phyloP scores from a whole-genome alignment of 768 basidiomycete genomes.

The Naganishia friedmannii region DNA sequence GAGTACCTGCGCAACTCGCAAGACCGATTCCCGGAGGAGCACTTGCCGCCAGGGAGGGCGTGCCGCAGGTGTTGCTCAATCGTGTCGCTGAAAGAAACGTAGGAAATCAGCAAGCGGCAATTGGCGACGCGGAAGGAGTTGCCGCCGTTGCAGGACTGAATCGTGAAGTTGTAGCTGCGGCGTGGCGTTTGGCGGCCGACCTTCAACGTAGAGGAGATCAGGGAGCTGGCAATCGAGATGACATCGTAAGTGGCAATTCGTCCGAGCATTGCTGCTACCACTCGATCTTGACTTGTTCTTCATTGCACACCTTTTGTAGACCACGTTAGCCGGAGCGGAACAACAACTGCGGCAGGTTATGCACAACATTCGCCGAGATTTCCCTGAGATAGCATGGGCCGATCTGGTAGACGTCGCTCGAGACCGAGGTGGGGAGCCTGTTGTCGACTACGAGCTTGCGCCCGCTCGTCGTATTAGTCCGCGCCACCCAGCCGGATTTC shows the following conservation, averaged over 20 bases:
- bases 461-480: constrained; percentile 1
- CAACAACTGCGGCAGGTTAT: neutral
- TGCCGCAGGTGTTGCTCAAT: neutral
- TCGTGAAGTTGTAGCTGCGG: neutral
- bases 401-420: neutral
- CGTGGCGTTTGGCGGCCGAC: neutral
- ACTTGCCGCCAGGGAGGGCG: neutral
- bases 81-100: neutral
- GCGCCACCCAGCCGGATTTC: neutral
- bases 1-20: neutral
- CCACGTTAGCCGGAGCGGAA: neutral
- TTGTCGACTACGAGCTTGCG: constrained; percentile 1
- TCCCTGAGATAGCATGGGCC: neutral
- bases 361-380: neutral
- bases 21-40: neutral
- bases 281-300: neutral
- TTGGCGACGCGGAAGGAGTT: neutral
- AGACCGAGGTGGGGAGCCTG: neutral
- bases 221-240: neutral
- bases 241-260: neutral
- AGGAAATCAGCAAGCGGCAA: neutral
- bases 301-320: neutral
- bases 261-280: neutral
- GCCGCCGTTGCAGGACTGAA: neutral
- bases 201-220: neutral